phyloP scores from a whole-genome alignment of 2,329 filamentous ascomycete species.

The Cadophora gregata region DNA sequence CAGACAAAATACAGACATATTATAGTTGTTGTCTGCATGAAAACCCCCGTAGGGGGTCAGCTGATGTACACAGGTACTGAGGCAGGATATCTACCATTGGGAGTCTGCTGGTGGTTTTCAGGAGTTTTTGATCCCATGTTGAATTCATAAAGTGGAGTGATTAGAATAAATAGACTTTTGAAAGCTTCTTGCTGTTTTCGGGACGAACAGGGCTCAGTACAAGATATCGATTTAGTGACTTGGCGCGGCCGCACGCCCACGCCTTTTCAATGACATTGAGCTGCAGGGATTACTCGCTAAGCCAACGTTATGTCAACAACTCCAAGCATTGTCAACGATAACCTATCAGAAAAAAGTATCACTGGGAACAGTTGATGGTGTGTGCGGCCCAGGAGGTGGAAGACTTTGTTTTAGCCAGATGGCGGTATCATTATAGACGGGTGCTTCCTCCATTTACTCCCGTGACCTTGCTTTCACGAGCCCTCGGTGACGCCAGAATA shows the following conservation, averaged over 20 bases:
- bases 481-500: too few relatives aligned
- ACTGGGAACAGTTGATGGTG: background rate
- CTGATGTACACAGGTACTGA: background rate
- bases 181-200: background rate
- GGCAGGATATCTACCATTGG: slow-evolving; percentile 29
- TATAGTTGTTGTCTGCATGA: too few relatives aligned
- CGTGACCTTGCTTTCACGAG: too few relatives aligned
- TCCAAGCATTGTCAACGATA: background rate
- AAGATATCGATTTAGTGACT: background rate
- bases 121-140: slow-evolving; percentile 38
- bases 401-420: too few relatives aligned
- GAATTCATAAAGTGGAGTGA: slow-evolving; percentile 10
- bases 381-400: too few relatives aligned
- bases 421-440: too few relatives aligned
- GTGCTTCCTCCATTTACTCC: too few relatives aligned
- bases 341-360: background rate
- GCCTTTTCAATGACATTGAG: background rate
- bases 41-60: too few relatives aligned
- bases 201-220: background rate
- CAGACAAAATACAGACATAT: too few relatives aligned
- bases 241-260: slow-evolving; percentile 1
- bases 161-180: slow-evolving; percentile 13
- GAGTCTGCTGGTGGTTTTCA: slow-evolving; percentile 35
- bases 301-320: background rate
- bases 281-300: slow-evolving; percentile 6